Conservation (phyloP, 192 early-diverging fungal species). For the Coemansia sp. region DNA sequence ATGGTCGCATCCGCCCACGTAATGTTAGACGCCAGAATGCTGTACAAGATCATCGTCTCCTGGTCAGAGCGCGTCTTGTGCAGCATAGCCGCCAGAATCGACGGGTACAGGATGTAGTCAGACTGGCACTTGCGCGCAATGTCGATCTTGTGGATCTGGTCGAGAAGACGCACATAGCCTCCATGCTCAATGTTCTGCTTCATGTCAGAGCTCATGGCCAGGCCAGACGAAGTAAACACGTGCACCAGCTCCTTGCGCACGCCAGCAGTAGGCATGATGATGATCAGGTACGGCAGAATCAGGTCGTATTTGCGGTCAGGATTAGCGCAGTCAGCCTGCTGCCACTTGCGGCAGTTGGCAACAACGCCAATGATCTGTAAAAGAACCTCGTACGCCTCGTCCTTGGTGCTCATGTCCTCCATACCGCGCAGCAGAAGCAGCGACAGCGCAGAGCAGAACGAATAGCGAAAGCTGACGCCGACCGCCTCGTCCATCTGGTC, state of each 20-base stretch:
- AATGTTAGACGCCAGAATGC: conserved; percentile 47
- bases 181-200: conserved; percentile 46
- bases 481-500: conserved; percentile 70
- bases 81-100: conserved; percentile 50
- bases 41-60: conserved; percentile 52
- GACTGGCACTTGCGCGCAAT: conserved; percentile 50
- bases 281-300: conserved; percentile 77
- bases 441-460: conserved; percentile 86
- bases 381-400: conserved; percentile 69
- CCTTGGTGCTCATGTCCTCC: conserved; percentile 73
- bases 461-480: conserved; percentile 81
- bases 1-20: conserved; percentile 49
- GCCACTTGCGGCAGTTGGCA: conserved; percentile 60
- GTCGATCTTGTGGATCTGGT: conserved; percentile 50
- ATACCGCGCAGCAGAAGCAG: conserved; percentile 82
- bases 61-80: conserved; percentile 50
- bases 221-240: conserved; percentile 38
- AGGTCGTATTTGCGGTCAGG: conserved; percentile 31
- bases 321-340: conserved; percentile 30
- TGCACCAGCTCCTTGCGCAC: conserved; percentile 67
- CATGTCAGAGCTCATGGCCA: conserved; percentile 23
- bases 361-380: conserved; percentile 75
- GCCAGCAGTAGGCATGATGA: conserved; percentile 77
- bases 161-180: conserved; percentile 44
- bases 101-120: conserved; percentile 54